Percentiles rank a stretch among this genome's conserved stretches.
phyloP scores from a whole-genome alignment of 176 grass and related monocot genomes.

The Cenchrus purpureus region DNA sequence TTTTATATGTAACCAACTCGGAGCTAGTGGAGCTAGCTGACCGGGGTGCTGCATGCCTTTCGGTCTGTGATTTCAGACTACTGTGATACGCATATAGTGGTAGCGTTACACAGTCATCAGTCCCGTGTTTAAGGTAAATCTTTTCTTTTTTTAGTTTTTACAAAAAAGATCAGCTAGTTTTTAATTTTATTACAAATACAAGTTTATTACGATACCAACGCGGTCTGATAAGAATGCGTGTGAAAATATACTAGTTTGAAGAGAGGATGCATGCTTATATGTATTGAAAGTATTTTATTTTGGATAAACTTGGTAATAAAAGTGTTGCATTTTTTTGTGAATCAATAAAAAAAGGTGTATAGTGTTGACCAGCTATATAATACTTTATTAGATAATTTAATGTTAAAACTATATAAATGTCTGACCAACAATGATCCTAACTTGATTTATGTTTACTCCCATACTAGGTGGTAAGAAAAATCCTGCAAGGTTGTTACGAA shows the following conservation, averaged over 20 bases:
- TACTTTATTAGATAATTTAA: not conserved
- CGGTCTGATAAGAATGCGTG: not conserved
- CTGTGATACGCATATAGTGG: not conserved
- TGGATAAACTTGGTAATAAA: not conserved
- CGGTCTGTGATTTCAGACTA: conserved; percentile 4
- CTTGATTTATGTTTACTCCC: not conserved
- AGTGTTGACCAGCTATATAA: not conserved
- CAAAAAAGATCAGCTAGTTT: not conserved
- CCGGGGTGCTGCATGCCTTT: not conserved
- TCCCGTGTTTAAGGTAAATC: not conserved
- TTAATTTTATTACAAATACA: not conserved
- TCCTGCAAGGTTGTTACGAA: not conserved
- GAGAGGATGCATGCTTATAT: too few species aligned
- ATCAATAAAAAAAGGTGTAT: too few species aligned
- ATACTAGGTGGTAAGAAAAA: not conserved
- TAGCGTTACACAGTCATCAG: not conserved
- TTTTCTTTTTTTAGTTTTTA: not conserved
- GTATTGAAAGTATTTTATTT: too few species aligned
- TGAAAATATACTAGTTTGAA: not conserved
- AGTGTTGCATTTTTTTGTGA: too few species aligned
- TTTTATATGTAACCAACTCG: not conserved
- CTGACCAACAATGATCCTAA: not conserved
- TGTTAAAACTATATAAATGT: too few species aligned
- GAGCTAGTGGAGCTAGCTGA: not conserved
- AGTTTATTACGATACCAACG: too few species aligned